Evolutionary conservation across 495 filamentous ascomycete species (phyloP), one percentile per base, ranked within the genome.

Genomic region (Copromyces sp.): DNA sequence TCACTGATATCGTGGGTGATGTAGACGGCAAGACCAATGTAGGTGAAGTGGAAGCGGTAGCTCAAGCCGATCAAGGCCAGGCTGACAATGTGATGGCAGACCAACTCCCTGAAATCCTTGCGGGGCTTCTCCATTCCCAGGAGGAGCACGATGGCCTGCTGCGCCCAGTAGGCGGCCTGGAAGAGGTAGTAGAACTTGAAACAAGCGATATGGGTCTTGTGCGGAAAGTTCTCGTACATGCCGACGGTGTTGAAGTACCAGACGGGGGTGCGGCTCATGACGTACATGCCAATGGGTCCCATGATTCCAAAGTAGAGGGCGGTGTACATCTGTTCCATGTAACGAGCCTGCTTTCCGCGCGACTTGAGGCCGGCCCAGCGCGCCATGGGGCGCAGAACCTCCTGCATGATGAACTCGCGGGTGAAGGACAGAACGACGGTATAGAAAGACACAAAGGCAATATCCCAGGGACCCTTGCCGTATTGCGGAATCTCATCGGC

Each of bases 181-280:
- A 99, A 90, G 68, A 99, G 84, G 77, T 99, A 99, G 80, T 98
- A 99, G 32, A 94, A 92, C 87, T 99, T 99, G 88, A 98, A 97
- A n/a, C 86, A 71, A 45, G 83, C 91, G 68, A 92, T 92, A 78
- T 96, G 95, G 68, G 91, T 91, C 74, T 88, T 87, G 82, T 99
- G 95, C 20, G 95, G 95, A 83, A 93, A 98, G 9, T 84, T 85
- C 81, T 96, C 94, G 79, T 95, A 99, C 92, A 98, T 97, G 73
- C 88, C 94, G 61, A 75, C 75, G 8, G 92, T 96, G 82, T 97
- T 94, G 87, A 98, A 99, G 80, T 97, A 98, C 95, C 95, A 99
- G n/a, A 99, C 88, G 12, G 94, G 90, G 9, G 94, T 93, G 37
- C 88, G 86, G 75, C 86, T 91, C 96, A 99, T 98, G 72, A 98